Conservation (phyloP, 2,329 filamentous ascomycete genomes). For the Curvularia lunata region DNA sequence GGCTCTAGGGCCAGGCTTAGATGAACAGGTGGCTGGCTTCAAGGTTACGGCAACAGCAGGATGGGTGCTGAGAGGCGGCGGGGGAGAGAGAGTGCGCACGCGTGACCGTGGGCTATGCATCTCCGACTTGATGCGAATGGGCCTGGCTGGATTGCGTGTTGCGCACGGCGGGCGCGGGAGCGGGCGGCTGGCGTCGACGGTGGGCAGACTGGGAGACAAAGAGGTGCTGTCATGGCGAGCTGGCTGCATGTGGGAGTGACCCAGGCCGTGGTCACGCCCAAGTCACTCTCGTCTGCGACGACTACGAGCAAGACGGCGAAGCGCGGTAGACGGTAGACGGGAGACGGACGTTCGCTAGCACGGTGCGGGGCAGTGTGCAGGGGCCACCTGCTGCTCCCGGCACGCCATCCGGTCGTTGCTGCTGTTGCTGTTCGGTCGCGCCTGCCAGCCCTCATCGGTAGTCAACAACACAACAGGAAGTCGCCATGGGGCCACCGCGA, state of each 20-base stretch:
- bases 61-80: slow-evolving; percentile 33
- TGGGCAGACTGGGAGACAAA: too few relatives aligned
- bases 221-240: too few relatives aligned
- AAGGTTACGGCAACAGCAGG: slow-evolving; percentile 41
- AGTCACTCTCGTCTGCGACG: too few relatives aligned
- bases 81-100: slow-evolving; percentile 35
- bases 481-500: too few relatives aligned
- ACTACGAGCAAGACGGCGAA: background rate
- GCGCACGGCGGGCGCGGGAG: background rate
- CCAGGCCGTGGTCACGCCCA: background rate
- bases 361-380: slow-evolving; percentile 24
- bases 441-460: slow-evolving; percentile 27
- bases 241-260: background rate
- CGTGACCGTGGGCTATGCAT: slow-evolving; percentile 41
- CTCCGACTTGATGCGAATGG: slow-evolving; percentile 37
- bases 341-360: background rate
- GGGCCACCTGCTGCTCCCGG: slow-evolving; percentile 20
- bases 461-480: slow-evolving; percentile 23
- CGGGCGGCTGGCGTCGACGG: too few relatives aligned
- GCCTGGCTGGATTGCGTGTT: background rate
- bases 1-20: slow-evolving; percentile 35
- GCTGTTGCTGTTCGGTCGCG: slow-evolving; percentile 7
- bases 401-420: background rate
- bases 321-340: background rate
- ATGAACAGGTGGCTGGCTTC: slow-evolving; percentile 50